phyloP scores from a whole-genome alignment of 306 rosid genomes.

The Echinosophora koreensis region DNA sequence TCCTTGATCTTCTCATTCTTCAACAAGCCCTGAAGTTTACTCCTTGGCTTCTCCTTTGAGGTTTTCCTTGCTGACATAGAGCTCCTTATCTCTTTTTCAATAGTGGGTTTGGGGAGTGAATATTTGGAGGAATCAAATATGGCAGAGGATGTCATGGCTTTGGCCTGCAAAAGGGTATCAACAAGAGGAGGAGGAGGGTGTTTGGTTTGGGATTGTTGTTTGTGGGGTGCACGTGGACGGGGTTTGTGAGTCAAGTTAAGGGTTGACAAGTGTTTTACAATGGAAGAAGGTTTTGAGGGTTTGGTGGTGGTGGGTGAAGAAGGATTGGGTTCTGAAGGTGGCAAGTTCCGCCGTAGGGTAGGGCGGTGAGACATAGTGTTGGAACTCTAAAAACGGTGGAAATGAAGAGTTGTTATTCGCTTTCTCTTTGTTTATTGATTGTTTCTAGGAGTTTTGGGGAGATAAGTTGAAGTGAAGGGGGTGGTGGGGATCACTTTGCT shows the following conservation, averaged over 20 bases:
- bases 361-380: conserved; percentile 61
- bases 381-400: neutral
- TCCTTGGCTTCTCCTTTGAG: conserved; percentile 52
- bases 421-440: neutral
- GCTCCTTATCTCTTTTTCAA: conserved; percentile 35
- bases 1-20: conserved; percentile 55
- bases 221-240: neutral
- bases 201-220: conserved; percentile 47
- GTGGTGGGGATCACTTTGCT: conserved; percentile 5
- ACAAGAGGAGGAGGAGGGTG: conserved; percentile 35
- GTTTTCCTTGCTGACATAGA: conserved; percentile 25
- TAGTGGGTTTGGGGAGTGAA: conserved; percentile 42
- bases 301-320: too few species aligned
- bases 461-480: neutral
- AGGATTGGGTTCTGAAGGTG: conserved; percentile 48
- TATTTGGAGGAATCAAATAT: conserved; percentile 59
- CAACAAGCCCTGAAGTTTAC: conserved; percentile 50
- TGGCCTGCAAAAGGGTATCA: conserved; percentile 53
- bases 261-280: conserved; percentile 52
- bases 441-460: conserved; percentile 32
- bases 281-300: conserved; percentile 49
- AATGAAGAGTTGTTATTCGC: neutral
- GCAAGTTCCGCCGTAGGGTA: conserved; percentile 60
- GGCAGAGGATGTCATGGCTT: conserved; percentile 64
- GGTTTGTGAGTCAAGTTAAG: too few species aligned